Base-by-base conservation (phyloP, 2,329 filamentous ascomycete species). In the Scopulariopsis brevicaulis region DNA sequence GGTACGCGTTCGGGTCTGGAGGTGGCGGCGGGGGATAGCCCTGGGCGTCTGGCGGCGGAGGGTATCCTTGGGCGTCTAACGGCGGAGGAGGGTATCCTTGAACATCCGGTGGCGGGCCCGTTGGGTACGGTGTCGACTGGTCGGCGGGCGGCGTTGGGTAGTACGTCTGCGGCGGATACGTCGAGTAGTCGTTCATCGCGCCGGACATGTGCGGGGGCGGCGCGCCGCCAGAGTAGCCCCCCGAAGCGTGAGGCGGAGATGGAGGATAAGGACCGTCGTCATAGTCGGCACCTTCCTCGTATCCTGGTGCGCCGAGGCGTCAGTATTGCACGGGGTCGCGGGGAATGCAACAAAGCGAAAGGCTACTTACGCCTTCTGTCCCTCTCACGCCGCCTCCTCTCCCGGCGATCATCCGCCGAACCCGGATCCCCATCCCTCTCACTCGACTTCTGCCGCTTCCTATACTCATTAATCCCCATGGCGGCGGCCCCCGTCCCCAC, bases 381-480 rank as follows among this genome's bases (percentile, higher is more conserved):
- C 10, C 67, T 65, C 5, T 73, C 72, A 59, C 67, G 68, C 15
- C 71, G 70, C 54, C 67, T 66, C 40, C 68, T 69, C 57, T 70
- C 70, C 61, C 67, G 71, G 24, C 56, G 35, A 11, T 54, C 56
- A 15, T 54, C 56, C 12, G 35, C 7, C 40, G 28, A 50, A 12
- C 22, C 57, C 10, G 12, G 32, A 28, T 55, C 53, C 14, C 43
- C 35, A 34, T 59, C 56, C 20, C 56, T 40, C 5, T 62, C 59
- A 53, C 60, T 60, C 40, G 61, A 59, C 59, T 59, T 63, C 32
- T 60, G 55, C 32, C 53, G 59, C 73, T 75, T 70, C 57, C 67
- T 70, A 60, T 78, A 82, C 64, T 83, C 80, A 65, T 84, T 85
- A 59, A 86, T 75, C 0, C 83, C 82, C 59, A 86, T 77, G 5